phyloP scores from a whole-genome alignment of 2,329 filamentous ascomycete species.

The Diaporthe citriasiana region DNA sequence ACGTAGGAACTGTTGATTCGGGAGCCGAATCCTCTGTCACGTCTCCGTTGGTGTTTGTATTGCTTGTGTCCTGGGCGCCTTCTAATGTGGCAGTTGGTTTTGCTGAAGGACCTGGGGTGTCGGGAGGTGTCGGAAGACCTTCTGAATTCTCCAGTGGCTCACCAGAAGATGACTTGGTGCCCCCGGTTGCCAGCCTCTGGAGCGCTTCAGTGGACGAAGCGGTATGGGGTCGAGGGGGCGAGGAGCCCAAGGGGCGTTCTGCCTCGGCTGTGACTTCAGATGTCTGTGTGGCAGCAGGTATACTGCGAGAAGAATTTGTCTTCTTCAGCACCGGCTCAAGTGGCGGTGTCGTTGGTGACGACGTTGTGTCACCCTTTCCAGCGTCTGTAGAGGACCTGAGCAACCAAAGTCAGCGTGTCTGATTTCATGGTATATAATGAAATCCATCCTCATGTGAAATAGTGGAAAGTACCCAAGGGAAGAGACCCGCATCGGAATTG shows the following conservation, averaged over 20 bases:
- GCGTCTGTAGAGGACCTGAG: slow-evolving; percentile 27
- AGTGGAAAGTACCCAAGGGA: slow-evolving; percentile 38
- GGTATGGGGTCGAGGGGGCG: slow-evolving; percentile 25
- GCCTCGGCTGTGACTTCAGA: slow-evolving; percentile 39
- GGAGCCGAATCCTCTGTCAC: not conserved
- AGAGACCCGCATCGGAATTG: slow-evolving; percentile 21
- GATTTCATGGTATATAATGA: not conserved
- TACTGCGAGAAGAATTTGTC: slow-evolving; percentile 34
- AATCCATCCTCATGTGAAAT: not conserved
- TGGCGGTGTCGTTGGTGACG: slow-evolving; percentile 23
- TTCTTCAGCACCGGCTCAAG: slow-evolving; percentile 37
- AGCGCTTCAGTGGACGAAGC: slow-evolving; percentile 29
- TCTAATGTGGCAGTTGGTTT: not conserved
- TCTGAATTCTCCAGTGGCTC: slow-evolving; percentile 23
- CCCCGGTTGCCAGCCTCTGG: slow-evolving; percentile 18
- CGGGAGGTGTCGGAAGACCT: slow-evolving; percentile 39
- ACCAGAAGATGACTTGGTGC: not conserved
- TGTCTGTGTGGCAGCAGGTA: slow-evolving; percentile 33
- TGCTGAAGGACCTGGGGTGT: slow-evolving; percentile 38
- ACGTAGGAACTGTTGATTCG: slow-evolving; percentile 12
- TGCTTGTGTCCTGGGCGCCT: not conserved
- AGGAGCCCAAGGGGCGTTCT: slow-evolving; percentile 30
- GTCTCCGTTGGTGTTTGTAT: not conserved
- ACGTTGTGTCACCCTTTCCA: slow-evolving; percentile 31
- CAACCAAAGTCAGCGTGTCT: not conserved